phyloP scores from a whole-genome alignment of 176 grass and related monocot species.

The Ensete ventricosum region DNA sequence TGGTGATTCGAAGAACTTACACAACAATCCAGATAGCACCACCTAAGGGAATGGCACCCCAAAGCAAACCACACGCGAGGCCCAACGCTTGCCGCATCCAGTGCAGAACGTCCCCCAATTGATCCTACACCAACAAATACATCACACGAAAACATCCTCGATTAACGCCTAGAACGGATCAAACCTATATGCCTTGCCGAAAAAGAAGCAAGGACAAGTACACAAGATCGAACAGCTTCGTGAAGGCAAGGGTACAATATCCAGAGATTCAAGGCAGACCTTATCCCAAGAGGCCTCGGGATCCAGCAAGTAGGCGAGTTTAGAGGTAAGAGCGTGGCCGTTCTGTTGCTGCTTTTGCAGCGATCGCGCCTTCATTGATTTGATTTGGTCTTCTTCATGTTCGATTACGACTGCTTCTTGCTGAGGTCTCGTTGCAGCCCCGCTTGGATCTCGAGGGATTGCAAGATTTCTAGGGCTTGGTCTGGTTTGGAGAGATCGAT shows the following conservation, averaged over 20 bases:
- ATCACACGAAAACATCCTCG: not conserved
- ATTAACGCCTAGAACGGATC: too few relatives aligned
- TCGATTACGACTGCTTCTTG: too few relatives aligned
- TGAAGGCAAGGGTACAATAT: not conserved
- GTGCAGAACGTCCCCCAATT: slow-evolving; percentile 72
- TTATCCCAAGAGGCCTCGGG: slow-evolving; percentile 76
- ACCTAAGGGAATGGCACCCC: slow-evolving; percentile 71
- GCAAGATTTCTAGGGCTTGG: too few relatives aligned
- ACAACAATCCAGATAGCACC: slow-evolving; percentile 74
- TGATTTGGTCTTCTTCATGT: slow-evolving; percentile 30
- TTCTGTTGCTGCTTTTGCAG: slow-evolving; percentile 22
- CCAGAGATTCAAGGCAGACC: slow-evolving; percentile 20
- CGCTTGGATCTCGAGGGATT: too few relatives aligned
- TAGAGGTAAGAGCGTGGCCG: slow-evolving; percentile 43
- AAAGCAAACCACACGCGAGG: slow-evolving; percentile 69
- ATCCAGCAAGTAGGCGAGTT: slow-evolving; percentile 70
- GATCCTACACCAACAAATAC: slow-evolving; percentile 36
- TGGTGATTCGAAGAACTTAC: slow-evolving; percentile 29
- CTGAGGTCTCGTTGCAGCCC: too few relatives aligned
- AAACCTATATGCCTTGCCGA: too few relatives aligned
- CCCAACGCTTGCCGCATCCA: slow-evolving; percentile 82
- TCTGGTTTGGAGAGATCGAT: too few relatives aligned
- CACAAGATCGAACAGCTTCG: not conserved
- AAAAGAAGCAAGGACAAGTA: not conserved
- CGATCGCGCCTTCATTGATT: too few relatives aligned